Base-by-base conservation (phyloP, 441 rosid species). In the Bocquillonia castaneifolia region DNA sequence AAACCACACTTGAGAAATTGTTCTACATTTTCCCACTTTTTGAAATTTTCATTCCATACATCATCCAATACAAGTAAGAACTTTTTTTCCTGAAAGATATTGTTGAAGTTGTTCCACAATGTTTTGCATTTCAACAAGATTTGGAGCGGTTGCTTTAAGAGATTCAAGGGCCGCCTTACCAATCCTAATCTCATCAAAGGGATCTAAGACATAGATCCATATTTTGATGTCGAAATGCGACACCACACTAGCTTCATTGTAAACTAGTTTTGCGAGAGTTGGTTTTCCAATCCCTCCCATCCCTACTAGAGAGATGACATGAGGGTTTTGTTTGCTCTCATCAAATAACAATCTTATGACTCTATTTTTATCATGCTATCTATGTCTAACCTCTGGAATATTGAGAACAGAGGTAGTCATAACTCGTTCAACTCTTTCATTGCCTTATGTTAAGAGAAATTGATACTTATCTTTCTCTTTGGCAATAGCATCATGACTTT, bases 121-220 rank as follows among this genome's bases (percentile, higher is more conserved):
- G 22, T 61, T 58, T n/a, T 13, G 65, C 65, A 42, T 13, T 13
- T 40, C 34, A 42, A 26, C 52, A 23, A 10, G 36, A 25, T 40
- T 25, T 25, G 65, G 22, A 4, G 18, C 15, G 1, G 17, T 2
- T 39, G 32, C 20, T 32, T 2, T 2, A 20, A 23, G 29, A 37
- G 47, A 60, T 39, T 60, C 50, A 39, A 60, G 64, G 18, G 40
- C 23, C 40, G 29, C 64, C 15, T 14, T 42, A 20, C 44, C 45
- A 58, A 58, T n/a, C 63, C 45, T 58, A n/a, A n/a, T n/a, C 44
- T n/a, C 18, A 58, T 40, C 65, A 26, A 61, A 61, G 12, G 50
- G 31, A 60, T 39, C 31, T 10, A 50, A 60, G 20, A 60, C 50
- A 23, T n/a, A 60, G 13, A 60, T 50, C 64, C 64, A 60, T n/a